Evolutionary conservation across 257 asterid genomes (phyloP).

Genomic region (Rehmannia glutinosa): DNA sequence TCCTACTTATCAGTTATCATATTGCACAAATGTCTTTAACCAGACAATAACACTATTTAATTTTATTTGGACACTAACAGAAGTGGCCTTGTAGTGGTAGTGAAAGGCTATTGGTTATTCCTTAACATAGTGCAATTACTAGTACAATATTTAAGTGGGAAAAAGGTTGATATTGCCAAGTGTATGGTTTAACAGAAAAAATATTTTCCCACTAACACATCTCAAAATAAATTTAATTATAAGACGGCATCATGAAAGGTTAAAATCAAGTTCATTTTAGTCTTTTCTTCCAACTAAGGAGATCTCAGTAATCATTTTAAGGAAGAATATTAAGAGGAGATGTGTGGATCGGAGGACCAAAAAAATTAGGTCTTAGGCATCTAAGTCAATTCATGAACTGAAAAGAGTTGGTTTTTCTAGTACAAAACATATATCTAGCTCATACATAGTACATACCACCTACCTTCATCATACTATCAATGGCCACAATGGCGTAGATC

Average conservation of each 20-base stretch:
- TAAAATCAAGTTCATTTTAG: background rate
- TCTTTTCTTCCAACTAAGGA: background rate
- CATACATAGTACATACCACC: background rate
- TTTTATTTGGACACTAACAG: too few relatives aligned
- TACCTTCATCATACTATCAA: background rate
- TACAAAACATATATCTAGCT: too few relatives aligned
- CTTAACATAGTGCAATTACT: too few relatives aligned
- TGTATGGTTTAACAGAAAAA: background rate
- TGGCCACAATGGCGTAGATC: background rate
- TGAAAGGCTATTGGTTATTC: too few relatives aligned
- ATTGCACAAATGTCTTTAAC: too few relatives aligned
- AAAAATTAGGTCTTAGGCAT: background rate
- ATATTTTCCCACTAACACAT: background rate
- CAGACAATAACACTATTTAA: too few relatives aligned
- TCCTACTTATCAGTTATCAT: too few relatives aligned
- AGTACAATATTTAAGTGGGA: too few relatives aligned
- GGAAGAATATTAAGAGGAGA: background rate
- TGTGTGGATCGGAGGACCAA: background rate
- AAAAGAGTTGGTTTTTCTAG: background rate
- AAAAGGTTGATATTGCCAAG: background rate
- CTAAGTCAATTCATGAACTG: background rate
- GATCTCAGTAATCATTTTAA: constrained; percentile 13
- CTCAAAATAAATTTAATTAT: background rate
- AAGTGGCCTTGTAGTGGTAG: too few relatives aligned
- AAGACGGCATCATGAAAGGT: constrained; percentile 4